A percentile compares a stretch with the other conserved stretches of the same genome.
Evolutionary conservation across 495 filamentous ascomycete genomes (phyloP).

Genomic region (Acidiella bohemica): DNA sequence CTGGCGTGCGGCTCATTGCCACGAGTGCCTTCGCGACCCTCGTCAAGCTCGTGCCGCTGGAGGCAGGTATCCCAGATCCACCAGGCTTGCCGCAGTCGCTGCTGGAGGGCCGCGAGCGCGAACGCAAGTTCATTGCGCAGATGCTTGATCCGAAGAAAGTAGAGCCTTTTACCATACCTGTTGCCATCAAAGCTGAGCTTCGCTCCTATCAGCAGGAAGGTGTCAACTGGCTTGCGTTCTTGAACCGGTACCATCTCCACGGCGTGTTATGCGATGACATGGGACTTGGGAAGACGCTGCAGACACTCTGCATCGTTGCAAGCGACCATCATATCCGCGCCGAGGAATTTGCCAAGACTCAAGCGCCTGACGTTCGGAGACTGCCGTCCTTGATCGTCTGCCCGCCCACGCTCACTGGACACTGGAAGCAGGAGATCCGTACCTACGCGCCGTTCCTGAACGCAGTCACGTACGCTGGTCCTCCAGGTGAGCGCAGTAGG

Average conservation of each 20-base stretch:
- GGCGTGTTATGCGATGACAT: conserved; percentile 98
- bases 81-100: conserved; percentile 81
- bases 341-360: conserved; percentile 73
- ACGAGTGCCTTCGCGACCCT: conserved; percentile 95
- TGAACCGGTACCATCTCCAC: conserved; percentile 94
- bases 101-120: conserved; percentile 76
- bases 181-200: conserved; percentile 89
- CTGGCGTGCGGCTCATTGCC: conserved; percentile 82
- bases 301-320: conserved; percentile 94
- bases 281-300: conserved; percentile 94
- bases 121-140: conserved; percentile 91
- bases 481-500: conserved; percentile 60
- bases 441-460: conserved; percentile 88
- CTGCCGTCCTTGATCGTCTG: conserved; percentile 90
- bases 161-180: conserved; percentile 82
- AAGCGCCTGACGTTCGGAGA: conserved; percentile 57
- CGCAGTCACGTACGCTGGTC: conserved; percentile 78
- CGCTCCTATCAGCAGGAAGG: conserved; percentile 96
- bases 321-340: conserved; percentile 90
- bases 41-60: conserved; percentile 96
- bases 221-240: conserved; percentile 96
- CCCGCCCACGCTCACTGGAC: conserved; percentile 90
- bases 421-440: conserved; percentile 96
- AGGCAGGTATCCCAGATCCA: conserved; percentile 93
- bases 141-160: conserved; percentile 93